Evolutionary conservation across 1,284 basidiomycete genomes (phyloP).

Genomic region (Ustilago shanxiensis): DNA sequence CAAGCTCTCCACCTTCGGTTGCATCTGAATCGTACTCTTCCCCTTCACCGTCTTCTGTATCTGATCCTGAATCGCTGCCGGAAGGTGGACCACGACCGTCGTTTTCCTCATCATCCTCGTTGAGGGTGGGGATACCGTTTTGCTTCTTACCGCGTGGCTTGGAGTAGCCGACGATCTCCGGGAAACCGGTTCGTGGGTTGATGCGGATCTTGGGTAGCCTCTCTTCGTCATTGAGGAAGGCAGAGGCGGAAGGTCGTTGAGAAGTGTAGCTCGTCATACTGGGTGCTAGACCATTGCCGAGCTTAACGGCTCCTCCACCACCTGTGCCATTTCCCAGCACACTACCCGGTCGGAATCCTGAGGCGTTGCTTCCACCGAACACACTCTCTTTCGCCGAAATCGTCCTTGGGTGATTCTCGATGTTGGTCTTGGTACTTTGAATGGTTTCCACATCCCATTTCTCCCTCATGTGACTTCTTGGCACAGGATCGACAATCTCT

Average conservation of each 20-base stretch:
- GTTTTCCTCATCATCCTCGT: slow-evolving; percentile 14
- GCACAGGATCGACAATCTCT: slow-evolving; percentile 50
- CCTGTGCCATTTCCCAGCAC: slow-evolving; percentile 9
- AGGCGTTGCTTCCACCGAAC: slow-evolving; percentile 45
- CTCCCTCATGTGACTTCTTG: slow-evolving; percentile 53
- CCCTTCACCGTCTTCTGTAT: slow-evolving; percentile 38
- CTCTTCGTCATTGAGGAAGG: slow-evolving; percentile 44
- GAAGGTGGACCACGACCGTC: slow-evolving; percentile 37
- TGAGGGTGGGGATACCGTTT: slow-evolving; percentile 5
- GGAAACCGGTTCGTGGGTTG: slow-evolving; percentile 64
- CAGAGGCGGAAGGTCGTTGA: slow-evolving; percentile 35
- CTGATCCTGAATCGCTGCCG: slow-evolving; percentile 34
- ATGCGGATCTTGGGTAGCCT: slow-evolving; percentile 60
- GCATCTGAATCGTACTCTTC: slow-evolving; percentile 46
- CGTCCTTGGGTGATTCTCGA: slow-evolving; percentile 67
- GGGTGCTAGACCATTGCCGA: slow-evolving; percentile 44
- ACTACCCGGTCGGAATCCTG: slow-evolving; percentile 36
- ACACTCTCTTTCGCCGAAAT: slow-evolving; percentile 60
- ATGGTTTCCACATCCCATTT: slow-evolving; percentile 70
- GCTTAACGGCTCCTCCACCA: slow-evolving; percentile 25
- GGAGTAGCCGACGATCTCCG: slow-evolving; percentile 62
- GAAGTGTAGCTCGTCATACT: slow-evolving; percentile 44
- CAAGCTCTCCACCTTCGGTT: slow-evolving; percentile 33
- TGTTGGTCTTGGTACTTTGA: slow-evolving; percentile 66
- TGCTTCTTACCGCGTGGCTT: slow-evolving; percentile 36